Base-by-base conservation (phyloP, 805 yeast genomes). In the Saccharomycopsis olivae region DNA sequence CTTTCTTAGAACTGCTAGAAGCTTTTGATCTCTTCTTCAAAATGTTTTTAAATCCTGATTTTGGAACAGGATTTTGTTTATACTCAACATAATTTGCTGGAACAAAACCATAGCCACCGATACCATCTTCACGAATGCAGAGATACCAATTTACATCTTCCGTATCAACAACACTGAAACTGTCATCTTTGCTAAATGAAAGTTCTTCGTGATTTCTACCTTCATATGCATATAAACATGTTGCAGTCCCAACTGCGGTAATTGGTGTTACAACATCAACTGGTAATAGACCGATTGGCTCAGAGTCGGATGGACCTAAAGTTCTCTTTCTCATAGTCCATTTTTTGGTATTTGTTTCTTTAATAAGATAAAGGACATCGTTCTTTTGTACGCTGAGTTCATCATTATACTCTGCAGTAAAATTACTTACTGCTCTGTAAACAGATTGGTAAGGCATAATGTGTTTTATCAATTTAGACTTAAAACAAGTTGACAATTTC, bases 251-350 rank as follows among this genome's bases (percentile, higher is more conserved):
- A 15, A 71, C 58, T 3, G 71, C 66, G 3, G 73, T 69, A 2
- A 96, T 94, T 27, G 75, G 77, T 54, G 81, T 92, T 43, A 92
- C 78, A 57, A 89, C 92, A 51, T 82, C 88, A 44, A 80, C 73
- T 3, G 98, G 98, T 2, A 92, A 95, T 29, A 92, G 67, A 0
- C 98, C 98, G 6, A 67, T 65, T 2, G 97, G 97, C 59, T 92
- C 98, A 38, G 85, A 95, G 11, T 73, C 80, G 54, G 85, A 95
- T n/a, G 84, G 75, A 41, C 89, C 95, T 5, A 81, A 74, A 1
- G 88, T 81, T 52, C 96, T 68, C 62, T 85, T 88, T 64, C 89
- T 92, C 30, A 85, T 96, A 38, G 84, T 85, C 96, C 97, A 89
- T 48, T 89, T 96, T 59, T 92, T 97, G 29, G 82, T 77, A 27